Evolutionary conservation across 441 rosid species (phyloP).

Genomic region (Gossypium schwendimanii): DNA sequence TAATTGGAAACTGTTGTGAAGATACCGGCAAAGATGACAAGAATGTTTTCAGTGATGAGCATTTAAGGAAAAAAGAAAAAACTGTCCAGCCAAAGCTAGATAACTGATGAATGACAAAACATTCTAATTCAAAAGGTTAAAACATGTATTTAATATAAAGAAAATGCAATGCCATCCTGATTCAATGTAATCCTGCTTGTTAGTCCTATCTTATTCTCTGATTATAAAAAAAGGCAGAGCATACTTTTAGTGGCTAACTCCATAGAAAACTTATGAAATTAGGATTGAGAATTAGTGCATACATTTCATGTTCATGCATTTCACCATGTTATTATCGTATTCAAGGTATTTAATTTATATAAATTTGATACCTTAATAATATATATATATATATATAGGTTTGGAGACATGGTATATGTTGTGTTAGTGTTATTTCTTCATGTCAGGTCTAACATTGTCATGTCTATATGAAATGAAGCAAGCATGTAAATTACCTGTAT

Average conservation of each 20-base stretch:
- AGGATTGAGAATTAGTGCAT: not conserved
- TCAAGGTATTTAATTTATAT: no score
- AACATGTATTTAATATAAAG: not conserved
- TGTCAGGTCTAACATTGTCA: not conserved
- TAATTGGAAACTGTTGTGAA: not conserved
- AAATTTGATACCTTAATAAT: no score
- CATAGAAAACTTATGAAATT: not conserved
- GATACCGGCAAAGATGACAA: not conserved
- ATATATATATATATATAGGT: not conserved
- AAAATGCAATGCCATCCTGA: not conserved
- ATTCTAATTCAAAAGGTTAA: not conserved
- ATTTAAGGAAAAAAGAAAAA: not conserved
- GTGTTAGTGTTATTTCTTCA: not conserved
- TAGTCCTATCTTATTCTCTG: not conserved
- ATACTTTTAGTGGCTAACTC: not conserved
- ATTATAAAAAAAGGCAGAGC: not conserved
- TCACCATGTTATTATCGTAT: no score
- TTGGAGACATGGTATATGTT: not conserved
- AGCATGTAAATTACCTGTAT: conserved; percentile 43
- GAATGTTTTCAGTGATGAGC: not conserved
- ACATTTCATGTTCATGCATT: not conserved
- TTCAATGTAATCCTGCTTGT: not conserved
- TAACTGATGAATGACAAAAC: not conserved
- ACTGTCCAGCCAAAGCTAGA: not conserved
- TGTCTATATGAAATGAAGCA: not conserved